These are phyloP conservation scores for Podospora comata DNA, from an alignment of 495 filamentous ascomycete species.

Conservation along the genomic window DNA sequence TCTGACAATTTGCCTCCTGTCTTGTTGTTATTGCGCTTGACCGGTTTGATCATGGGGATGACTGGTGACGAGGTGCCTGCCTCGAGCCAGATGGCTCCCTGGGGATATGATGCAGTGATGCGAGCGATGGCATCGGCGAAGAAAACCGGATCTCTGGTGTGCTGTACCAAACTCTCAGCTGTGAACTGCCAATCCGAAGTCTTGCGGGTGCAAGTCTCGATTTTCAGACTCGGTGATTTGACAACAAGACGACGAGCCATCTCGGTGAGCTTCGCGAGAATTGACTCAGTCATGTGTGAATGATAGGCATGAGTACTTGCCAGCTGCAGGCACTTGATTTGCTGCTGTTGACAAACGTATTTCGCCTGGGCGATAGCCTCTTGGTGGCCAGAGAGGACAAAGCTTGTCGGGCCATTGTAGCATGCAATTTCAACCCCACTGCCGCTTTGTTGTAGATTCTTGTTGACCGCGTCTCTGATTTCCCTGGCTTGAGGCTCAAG, in stretches of 20 bases:
- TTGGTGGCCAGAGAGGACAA: slow-evolving; percentile 46
- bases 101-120: slow-evolving; percentile 13
- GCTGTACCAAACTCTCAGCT: not conserved
- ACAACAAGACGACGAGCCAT: slow-evolving; percentile 29
- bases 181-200: slow-evolving; percentile 27
- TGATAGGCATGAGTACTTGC: slow-evolving; percentile 47
- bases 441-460: slow-evolving; percentile 11
- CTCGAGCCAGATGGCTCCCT: slow-evolving; percentile 5
- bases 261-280: slow-evolving; percentile 30
- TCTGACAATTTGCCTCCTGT: slow-evolving; percentile 20
- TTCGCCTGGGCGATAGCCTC: slow-evolving; percentile 31
- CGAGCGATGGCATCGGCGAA: slow-evolving; percentile 34
- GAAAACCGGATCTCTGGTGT: slow-evolving; percentile 31
- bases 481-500: slow-evolving; percentile 26
- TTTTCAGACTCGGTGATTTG: slow-evolving; percentile 28
- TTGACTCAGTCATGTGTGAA: slow-evolving; percentile 38
- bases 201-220: slow-evolving; percentile 33
- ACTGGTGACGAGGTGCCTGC: slow-evolving; percentile 11
- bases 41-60: slow-evolving; percentile 23
- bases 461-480: slow-evolving; percentile 26
- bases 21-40: not conserved
- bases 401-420: slow-evolving; percentile 49
- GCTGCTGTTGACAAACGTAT: slow-evolving; percentile 15
- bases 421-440: slow-evolving; percentile 44
- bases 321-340: slow-evolving; percentile 29